Evolutionary conservation across 768 basidiomycete genomes (phyloP).

Genomic region (Russula sp.): DNA sequence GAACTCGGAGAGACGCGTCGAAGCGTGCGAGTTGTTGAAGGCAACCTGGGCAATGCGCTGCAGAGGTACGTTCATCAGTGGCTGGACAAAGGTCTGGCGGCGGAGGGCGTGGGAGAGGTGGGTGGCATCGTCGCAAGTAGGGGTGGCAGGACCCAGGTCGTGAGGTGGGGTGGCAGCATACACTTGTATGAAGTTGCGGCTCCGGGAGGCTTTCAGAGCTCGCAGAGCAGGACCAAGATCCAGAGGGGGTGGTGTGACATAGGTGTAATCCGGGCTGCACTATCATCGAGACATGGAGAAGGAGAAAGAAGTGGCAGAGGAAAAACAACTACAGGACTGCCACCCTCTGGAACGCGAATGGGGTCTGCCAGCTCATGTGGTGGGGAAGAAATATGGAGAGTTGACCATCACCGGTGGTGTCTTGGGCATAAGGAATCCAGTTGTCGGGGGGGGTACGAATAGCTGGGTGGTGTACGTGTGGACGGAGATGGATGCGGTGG

Average conservation of each 20-base stretch:
- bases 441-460: constrained; percentile 18
- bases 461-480: constrained; percentile 5
- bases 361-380: constrained; percentile 17
- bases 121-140: neutral
- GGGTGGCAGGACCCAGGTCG: neutral
- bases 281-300: neutral
- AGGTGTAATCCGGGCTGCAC: constrained; percentile 9
- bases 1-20: constrained; percentile 21
- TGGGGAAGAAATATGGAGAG: constrained; percentile 19
- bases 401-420: constrained; percentile 15
- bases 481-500: neutral
- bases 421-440: constrained; percentile 20
- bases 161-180: constrained; percentile 3
- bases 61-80: neutral
- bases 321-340: constrained; percentile 11
- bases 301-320: neutral
- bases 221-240: constrained; percentile 1
- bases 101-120: neutral
- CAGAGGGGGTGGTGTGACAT: constrained; percentile 4
- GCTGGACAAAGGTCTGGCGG: neutral
- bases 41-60: constrained; percentile 9
- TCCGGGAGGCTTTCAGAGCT: neutral
- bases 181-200: neutral
- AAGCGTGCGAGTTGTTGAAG: constrained; percentile 15
- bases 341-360: constrained; percentile 10